Base-by-base conservation (phyloP, 768 basidiomycete genomes). In the Leccinum subtestaceum region DNA sequence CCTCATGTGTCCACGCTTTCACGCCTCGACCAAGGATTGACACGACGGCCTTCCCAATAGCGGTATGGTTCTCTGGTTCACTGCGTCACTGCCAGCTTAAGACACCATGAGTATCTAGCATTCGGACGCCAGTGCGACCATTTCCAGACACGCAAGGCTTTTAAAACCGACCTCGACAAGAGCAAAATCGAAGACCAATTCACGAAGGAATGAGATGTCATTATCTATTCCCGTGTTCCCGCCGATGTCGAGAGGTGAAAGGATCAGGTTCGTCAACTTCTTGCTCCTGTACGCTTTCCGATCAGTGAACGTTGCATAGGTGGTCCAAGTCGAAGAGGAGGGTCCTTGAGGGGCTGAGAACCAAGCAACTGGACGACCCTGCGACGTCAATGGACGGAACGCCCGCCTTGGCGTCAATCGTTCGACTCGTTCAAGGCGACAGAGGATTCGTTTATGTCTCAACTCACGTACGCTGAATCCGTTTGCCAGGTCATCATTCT, bases 111-210 rank as follows among this genome's bases (percentile, higher is more conserved):
- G 29, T 27, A 45, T 31, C 12, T 64, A 80, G 82, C 72, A 72
- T 36, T 71, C 87, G 8, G 60, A 68, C 13, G 73, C 78, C 17
- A 66, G 87, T 2, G 72, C 79, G 1, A 85, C 78, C 61, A 71
- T 81, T 52, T 74, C 76, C 13, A 75, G 73, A 6, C 77, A 83
- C 47, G 68, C 77, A 2, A 75, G 80, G 15, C 77, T 79, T 72
- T 84, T 76, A 54, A 84, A 84, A 61, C 82, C 86, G 0, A 62
- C 61, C 0, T 59, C 70, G 29, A 76, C 31, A 32, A 5, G 31
- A 11, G 31, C 10, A 0, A 32, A 32, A 2, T 31, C 70, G 5
- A 77, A 70, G 31, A 84, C 86, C 51, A 74, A 65, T 2, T 36
- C 34, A 15, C 31, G 31, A 4, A 5, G 31, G 32, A 32, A 32